Evolutionary conservation across 1,284 basidiomycete species (phyloP).

Genomic region (Mycosarcoma mackinlayi): DNA sequence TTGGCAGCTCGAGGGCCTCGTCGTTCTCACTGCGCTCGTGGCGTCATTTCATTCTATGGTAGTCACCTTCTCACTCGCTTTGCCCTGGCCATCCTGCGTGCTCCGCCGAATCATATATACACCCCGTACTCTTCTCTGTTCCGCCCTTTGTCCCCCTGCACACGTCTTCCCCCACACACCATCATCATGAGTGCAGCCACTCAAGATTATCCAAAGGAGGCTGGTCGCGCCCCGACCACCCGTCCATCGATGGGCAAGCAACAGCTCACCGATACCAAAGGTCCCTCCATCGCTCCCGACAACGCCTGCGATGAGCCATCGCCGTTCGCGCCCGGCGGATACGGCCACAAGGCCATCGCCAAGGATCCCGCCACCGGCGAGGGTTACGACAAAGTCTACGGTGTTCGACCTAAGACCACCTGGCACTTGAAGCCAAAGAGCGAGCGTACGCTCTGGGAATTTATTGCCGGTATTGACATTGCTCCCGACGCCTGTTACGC

Average conservation of each 20-base stretch:
- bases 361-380: slow-evolving; percentile 50
- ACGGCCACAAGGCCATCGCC: slow-evolving; percentile 56
- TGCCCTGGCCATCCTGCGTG: background rate
- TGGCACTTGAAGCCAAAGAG: slow-evolving; percentile 60
- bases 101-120: slow-evolving; percentile 25
- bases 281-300: slow-evolving; percentile 56
- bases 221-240: slow-evolving; percentile 28
- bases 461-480: slow-evolving; percentile 53
- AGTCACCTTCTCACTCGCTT: too few species aligned
- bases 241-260: slow-evolving; percentile 48
- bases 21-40: background rate
- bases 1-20: too few species aligned
- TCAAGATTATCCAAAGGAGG: slow-evolving; percentile 34
- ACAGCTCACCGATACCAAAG: slow-evolving; percentile 44
- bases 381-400: slow-evolving; percentile 62
- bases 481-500: slow-evolving; percentile 53
- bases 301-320: slow-evolving; percentile 61
- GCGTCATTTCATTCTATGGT: too few species aligned
- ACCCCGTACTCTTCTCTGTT: slow-evolving; percentile 4
- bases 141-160: background rate
- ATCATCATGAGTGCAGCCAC: slow-evolving; percentile 33
- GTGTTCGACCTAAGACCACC: slow-evolving; percentile 62
- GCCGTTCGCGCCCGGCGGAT: slow-evolving; percentile 53
- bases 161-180: background rate
- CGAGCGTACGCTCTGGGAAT: slow-evolving; percentile 59